Conservation (phyloP, 2,329 filamentous ascomycete genomes). For the Calonectria pteridis region DNA sequence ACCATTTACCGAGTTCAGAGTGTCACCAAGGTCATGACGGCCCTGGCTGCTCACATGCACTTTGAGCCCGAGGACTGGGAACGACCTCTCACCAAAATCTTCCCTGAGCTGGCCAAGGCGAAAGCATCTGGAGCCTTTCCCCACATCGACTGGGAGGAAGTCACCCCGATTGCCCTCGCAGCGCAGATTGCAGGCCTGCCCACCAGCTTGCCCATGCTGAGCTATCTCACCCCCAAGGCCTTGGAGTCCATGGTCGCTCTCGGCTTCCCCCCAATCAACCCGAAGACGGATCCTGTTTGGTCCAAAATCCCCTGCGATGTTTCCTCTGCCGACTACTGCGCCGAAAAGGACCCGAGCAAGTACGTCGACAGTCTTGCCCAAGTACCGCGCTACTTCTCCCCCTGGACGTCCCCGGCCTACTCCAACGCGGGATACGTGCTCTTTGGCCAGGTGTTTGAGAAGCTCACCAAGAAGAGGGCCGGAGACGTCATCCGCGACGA, state of each 20-base stretch:
- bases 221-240: not conserved
- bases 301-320: constrained; percentile 14
- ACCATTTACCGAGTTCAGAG: constrained; percentile 59
- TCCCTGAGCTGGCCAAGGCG: constrained; percentile 16
- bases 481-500: constrained; percentile 9
- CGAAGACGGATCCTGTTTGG: constrained; percentile 5
- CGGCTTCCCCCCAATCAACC: constrained; percentile 9
- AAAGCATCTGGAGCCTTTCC: not conserved
- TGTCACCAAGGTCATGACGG: constrained; percentile 57
- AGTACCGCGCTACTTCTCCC: constrained; percentile 12
- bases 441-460: constrained; percentile 18
- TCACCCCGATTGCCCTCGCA: constrained; percentile 54
- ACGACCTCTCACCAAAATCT: constrained; percentile 28
- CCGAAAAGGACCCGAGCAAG: not conserved
- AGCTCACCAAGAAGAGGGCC: constrained; percentile 17
- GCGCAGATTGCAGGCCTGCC: constrained; percentile 42
- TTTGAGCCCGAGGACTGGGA: constrained; percentile 27
- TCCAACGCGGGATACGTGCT: constrained; percentile 30
- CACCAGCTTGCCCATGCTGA: not conserved
- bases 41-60: constrained; percentile 49
- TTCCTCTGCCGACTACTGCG: not conserved
- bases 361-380: constrained; percentile 2
- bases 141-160: constrained; percentile 46
- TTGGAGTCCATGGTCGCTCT: not conserved
- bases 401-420: constrained; percentile 27